Conservation (phyloP, 192 early-diverging fungal species). For the Coemansia interrupta region DNA sequence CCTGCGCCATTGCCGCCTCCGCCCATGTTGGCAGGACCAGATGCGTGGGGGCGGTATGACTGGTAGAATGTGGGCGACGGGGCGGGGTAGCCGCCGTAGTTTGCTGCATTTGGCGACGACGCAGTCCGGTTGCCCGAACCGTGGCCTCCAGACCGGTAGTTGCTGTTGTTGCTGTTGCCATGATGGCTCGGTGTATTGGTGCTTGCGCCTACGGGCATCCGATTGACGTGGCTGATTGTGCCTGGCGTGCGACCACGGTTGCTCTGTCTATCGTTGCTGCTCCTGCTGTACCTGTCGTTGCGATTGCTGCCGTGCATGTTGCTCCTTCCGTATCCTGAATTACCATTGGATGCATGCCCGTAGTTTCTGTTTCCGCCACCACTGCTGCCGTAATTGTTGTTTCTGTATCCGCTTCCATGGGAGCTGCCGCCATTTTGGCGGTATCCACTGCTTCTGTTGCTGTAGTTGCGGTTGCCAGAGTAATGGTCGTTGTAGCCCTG, state of each 20-base stretch:
- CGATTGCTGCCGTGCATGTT: constrained; percentile 4
- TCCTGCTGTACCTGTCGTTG: constrained; percentile 22
- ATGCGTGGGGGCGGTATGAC: constrained; percentile 26
- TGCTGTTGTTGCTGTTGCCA: constrained; percentile 7
- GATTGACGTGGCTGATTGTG: constrained; percentile 29
- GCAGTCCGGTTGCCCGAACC: constrained; percentile 7
- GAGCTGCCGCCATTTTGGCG: constrained; percentile 11
- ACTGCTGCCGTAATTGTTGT: constrained; percentile 1
- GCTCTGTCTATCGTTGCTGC: constrained; percentile 18
- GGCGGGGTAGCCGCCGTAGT: constrained; percentile 28
- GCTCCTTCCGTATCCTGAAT: background rate
- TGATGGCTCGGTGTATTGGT: background rate
- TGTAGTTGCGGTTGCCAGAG: constrained; percentile 13
- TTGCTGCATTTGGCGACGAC: constrained; percentile 12
- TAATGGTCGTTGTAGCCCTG: constrained; percentile 21
- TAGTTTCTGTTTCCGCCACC: background rate
- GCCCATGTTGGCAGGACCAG: constrained; percentile 6
- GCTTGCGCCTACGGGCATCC: constrained; percentile 25
- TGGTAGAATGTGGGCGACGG: constrained; percentile 25
- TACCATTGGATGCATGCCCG: background rate
- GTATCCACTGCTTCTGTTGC: constrained; percentile 16
- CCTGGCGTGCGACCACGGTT: constrained; percentile 21
- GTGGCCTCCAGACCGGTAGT: constrained; percentile 20
- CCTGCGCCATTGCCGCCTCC: constrained; percentile 8
- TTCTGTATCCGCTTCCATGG: background rate